Conservation (phyloP, 176 grass and related monocot genomes). For the Avena sativa region DNA sequence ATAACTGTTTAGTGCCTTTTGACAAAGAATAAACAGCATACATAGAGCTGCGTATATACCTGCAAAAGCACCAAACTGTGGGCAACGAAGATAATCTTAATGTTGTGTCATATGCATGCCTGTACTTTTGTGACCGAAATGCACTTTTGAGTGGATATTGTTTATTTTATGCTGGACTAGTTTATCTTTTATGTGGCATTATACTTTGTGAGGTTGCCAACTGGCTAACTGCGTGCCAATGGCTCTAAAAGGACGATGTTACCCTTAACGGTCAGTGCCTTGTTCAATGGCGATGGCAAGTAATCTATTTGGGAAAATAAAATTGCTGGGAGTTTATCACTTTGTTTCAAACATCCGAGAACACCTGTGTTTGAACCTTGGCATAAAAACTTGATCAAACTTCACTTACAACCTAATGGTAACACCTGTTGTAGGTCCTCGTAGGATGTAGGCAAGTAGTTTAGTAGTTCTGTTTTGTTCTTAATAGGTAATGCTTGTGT, state of each 20-base stretch:
- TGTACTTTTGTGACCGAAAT: neutral
- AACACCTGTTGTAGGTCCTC: conserved; percentile 12
- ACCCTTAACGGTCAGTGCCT: neutral
- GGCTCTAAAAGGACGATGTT: neutral
- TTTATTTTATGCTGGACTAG: neutral
- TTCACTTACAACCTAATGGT: neutral
- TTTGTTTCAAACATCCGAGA: neutral
- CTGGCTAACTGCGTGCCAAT: neutral
- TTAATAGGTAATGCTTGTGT: neutral
- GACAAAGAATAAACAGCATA: neutral
- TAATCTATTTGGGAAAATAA: neutral
- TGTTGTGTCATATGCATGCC: neutral
- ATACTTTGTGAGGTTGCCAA: conserved; percentile 20
- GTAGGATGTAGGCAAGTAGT: neutral
- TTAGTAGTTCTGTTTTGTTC: neutral
- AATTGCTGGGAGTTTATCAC: neutral
- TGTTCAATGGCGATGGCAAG: neutral
- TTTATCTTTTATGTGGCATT: neutral
- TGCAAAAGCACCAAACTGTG: neutral
- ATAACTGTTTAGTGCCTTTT: neutral
- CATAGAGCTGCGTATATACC: neutral
- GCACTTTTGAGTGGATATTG: neutral
- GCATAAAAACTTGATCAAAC: conserved; percentile 10
- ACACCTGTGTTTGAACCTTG: neutral
- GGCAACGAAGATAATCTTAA: neutral